Conservation (phyloP, 176 grass and related monocot genomes). For the Elymus sibiricus region DNA sequence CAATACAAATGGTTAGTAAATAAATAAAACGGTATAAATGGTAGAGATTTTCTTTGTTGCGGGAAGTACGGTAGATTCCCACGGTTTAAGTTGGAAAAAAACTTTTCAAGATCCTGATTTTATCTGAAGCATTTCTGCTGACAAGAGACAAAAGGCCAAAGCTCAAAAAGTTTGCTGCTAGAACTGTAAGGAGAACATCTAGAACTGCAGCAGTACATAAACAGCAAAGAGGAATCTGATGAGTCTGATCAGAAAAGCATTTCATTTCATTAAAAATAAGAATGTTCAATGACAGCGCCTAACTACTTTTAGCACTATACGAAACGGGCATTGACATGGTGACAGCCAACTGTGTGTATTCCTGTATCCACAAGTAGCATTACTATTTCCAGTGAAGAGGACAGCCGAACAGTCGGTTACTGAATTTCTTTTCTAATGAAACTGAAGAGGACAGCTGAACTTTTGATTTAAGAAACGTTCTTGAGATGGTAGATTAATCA, state of each 20-base stretch:
- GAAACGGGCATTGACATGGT: not conserved
- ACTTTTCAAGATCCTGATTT: slow-evolving; percentile 7
- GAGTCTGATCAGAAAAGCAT: not conserved
- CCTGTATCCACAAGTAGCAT: slow-evolving; percentile 11
- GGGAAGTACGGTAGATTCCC: not conserved
- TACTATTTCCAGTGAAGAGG: slow-evolving; percentile 16
- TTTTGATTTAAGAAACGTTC: not conserved
- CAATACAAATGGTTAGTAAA: not conserved
- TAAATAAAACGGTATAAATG: not conserved
- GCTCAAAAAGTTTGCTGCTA: not conserved
- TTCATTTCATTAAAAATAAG: slow-evolving; percentile 1
- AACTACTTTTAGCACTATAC: slow-evolving; percentile 11
- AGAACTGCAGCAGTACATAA: not conserved
- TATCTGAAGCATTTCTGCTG: not conserved
- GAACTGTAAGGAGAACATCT: not conserved
- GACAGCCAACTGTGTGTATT: not conserved
- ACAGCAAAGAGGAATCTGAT: not conserved
- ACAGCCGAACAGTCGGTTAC: slow-evolving; percentile 27
- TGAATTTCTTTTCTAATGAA: slow-evolving; percentile 12
- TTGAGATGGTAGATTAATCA: slow-evolving; percentile 10
- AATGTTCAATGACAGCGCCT: not conserved
- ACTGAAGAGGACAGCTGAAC: slow-evolving; percentile 26
- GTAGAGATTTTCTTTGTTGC: not conserved
- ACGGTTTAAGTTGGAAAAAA: not conserved
- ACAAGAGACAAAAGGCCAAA: not conserved